A percentile compares a stretch with the other conserved stretches of the same genome.
phyloP scores from a whole-genome alignment of 2,329 filamentous ascomycete genomes.

The Plenodomus lindquistii region DNA sequence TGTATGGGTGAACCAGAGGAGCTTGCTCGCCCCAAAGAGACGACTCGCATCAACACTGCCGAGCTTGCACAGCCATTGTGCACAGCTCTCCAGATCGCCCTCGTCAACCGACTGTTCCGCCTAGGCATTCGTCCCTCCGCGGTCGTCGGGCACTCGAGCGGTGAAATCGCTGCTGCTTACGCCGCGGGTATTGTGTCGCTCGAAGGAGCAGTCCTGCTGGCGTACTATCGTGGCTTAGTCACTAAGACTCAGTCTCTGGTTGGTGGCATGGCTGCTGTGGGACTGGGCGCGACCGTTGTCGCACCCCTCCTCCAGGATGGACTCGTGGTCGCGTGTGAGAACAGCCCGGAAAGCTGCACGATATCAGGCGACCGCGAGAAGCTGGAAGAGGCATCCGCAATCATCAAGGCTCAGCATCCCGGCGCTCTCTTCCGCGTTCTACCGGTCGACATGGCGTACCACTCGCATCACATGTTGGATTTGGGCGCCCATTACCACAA shows the following conservation, averaged over 20 bases:
- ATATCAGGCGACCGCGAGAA: background rate
- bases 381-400: background rate
- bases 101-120: slow-evolving; percentile 11
- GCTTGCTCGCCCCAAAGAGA: background rate
- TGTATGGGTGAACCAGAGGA: background rate
- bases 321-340: background rate
- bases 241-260: background rate
- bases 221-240: background rate
- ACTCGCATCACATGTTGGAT: background rate
- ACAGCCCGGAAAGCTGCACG: background rate
- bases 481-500: background rate
- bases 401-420: background rate
- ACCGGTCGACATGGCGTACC: background rate
- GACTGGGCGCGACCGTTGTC: background rate
- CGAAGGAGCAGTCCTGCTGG: background rate
- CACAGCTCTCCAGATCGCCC: slow-evolving; percentile 23
- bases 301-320: background rate
- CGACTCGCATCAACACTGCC: slow-evolving; percentile 5
- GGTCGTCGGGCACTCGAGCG: slow-evolving; percentile 45
- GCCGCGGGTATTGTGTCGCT: slow-evolving; percentile 22
- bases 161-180: slow-evolving; percentile 49
- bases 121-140: slow-evolving; percentile 8
- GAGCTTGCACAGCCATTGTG: slow-evolving; percentile 24
- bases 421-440: background rate
- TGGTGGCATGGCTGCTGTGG: background rate